Base-by-base conservation (phyloP, 108 stramenopile species). In the Licmophora abbreviata region DNA sequence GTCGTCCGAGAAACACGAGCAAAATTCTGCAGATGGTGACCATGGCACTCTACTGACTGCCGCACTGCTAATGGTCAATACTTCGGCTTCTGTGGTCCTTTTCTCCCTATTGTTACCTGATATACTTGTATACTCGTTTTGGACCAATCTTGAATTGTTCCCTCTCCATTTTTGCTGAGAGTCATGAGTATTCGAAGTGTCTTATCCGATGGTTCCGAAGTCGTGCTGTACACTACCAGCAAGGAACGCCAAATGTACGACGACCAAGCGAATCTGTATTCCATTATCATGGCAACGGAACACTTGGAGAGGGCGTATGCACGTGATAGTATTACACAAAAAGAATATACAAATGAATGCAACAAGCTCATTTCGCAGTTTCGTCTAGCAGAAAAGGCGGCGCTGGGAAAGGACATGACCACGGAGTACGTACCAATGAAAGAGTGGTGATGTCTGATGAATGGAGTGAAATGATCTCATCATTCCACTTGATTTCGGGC, bases 251-350 rank as follows among this genome's bases (percentile, higher is more conserved):
- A 85, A 51, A 47, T 57, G 9, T 85, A 84, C 53, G 89, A 91
- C 49, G 83, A 92, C 36, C 69, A 89, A 18, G 92, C 92, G 6
- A 92, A 95, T 41, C 67, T 99, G 21, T 99, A 95, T 56, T 76
- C 95, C 54, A 94, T 99, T 56, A 94, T 99, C 29, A 81, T 92
- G 36, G 95, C 95, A 11, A 95, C 93, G 15, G 96, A 99, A 58
- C 81, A 90, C 48, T 73, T 97, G 58, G 97, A 99, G 66, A 88
- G 86, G 43, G 95, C 96, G 20, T 97, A 90, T 57, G 89, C 93
- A 33, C 74, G 88, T 29, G 94, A 95, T 66, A 94, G 93, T 4
- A 64, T 99, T 15, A 64, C 71, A 1, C 74, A 73, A 23, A 58
- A 74, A 33, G 92, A 76, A 64, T 99, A 99, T 63, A 79, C 78